Conservation (phyloP, 768 basidiomycete genomes). For the Calocybe cyanea region DNA sequence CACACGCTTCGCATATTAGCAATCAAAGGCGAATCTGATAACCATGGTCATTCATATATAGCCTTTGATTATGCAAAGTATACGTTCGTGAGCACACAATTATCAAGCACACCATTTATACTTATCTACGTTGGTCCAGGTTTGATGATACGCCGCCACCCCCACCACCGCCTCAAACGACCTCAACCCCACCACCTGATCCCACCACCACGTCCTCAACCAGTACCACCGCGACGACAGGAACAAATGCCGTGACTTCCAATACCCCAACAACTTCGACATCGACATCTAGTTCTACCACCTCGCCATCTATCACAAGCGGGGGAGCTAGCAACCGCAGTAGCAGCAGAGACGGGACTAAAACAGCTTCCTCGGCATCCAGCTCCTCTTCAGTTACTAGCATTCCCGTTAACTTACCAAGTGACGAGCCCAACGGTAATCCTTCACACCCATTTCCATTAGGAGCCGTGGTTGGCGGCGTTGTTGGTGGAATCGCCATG, state of each 20-base stretch:
- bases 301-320: not conserved
- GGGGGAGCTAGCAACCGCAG: not conserved
- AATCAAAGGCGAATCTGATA: too few relatives aligned
- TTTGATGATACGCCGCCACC: constrained; percentile 1
- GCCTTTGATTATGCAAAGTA: constrained; percentile 41
- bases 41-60: constrained; percentile 25
- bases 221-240: too few relatives aligned
- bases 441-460: not conserved
- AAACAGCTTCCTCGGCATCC: not conserved
- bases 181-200: too few relatives aligned
- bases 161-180: too few relatives aligned
- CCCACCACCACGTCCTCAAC: not conserved
- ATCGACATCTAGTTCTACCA: not conserved
- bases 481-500: constrained; percentile 7
- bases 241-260: too few relatives aligned
- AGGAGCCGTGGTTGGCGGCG: constrained; percentile 12
- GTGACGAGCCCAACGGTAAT: not conserved
- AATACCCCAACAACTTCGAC: too few relatives aligned
- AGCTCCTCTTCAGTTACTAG: not conserved
- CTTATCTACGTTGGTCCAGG: not conserved
- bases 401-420: not conserved
- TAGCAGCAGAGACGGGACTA: not conserved
- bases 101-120: not conserved
- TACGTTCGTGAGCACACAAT: constrained; percentile 32
- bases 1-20: constrained; percentile 30